Conservation (phyloP, 1,284 basidiomycete genomes). For the Porogramme epimiltina region DNA sequence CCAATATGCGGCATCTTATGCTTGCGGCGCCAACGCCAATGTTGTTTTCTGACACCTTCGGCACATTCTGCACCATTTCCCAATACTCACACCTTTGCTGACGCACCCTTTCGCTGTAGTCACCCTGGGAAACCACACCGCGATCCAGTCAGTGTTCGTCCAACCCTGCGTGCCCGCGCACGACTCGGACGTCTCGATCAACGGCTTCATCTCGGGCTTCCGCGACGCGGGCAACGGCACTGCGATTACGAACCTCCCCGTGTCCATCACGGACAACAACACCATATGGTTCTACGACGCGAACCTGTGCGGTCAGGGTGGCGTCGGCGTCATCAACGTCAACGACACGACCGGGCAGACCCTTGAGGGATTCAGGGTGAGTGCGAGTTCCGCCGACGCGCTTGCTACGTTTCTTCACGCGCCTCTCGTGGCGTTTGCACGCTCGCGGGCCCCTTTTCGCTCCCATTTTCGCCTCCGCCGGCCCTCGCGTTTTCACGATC, state of each 20-base stretch:
- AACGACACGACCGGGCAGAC: conserved; percentile 52
- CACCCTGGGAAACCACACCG: conserved; percentile 58
- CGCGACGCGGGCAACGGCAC: conserved; percentile 51
- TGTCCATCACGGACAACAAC: conserved; percentile 46
- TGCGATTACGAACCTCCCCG: conserved; percentile 43
- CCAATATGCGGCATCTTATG: too few species aligned
- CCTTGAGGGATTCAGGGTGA: conserved; percentile 52
- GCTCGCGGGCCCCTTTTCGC: too few species aligned
- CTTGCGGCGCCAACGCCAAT: too few species aligned
- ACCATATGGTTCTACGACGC: conserved; percentile 66
- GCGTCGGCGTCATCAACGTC: conserved; percentile 62
- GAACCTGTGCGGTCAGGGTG: conserved; percentile 54
- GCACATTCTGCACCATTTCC: not conserved
- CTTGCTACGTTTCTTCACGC: not conserved
- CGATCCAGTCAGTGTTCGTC: conserved; percentile 55
- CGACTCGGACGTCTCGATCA: conserved; percentile 46
- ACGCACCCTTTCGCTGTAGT: conserved; percentile 36
- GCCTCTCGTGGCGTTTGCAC: too few species aligned
- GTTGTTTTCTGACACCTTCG: not conserved
- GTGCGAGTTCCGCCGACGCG: conserved; percentile 19
- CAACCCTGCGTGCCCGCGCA: conserved; percentile 52
- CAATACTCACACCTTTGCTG: not conserved
- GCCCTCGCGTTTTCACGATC: too few species aligned
- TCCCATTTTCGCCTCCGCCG: too few species aligned
- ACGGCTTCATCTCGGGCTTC: conserved; percentile 59